Conservation (phyloP, 768 basidiomycete species). For the Suillus cothurnatus region DNA sequence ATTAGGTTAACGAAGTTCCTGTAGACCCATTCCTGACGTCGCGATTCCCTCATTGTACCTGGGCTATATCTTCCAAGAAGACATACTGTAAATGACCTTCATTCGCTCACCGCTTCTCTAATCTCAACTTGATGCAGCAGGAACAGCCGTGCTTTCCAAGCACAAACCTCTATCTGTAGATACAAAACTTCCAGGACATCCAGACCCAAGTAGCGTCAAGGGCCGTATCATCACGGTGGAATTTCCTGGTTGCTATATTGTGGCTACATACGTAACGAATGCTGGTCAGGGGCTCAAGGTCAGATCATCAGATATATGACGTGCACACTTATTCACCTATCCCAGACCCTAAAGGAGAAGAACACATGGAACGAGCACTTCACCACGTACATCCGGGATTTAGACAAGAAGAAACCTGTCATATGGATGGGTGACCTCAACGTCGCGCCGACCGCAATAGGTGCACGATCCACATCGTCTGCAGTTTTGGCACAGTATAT, state of each 20-base stretch:
- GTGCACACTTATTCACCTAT: conserved; percentile 3
- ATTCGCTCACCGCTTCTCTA: neutral
- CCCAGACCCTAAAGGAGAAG: conserved; percentile 73
- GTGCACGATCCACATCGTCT: conserved; percentile 35
- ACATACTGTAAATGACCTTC: conserved; percentile 59
- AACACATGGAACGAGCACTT: conserved; percentile 82
- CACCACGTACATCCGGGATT: conserved; percentile 64
- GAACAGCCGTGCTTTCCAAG: conserved; percentile 82
- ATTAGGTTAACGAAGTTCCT: conserved; percentile 71
- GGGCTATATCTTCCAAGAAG: conserved; percentile 80
- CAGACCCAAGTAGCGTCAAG: conserved; percentile 61
- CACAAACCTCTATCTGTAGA: conserved; percentile 65
- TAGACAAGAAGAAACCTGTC: conserved; percentile 81
- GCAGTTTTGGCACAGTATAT: conserved; percentile 7
- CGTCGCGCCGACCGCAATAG: conserved; percentile 77
- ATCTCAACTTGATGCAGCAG: conserved; percentile 48
- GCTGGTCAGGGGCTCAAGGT: conserved; percentile 81
- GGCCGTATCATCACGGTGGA: conserved; percentile 85
- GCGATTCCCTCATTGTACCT: conserved; percentile 71
- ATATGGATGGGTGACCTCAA: conserved; percentile 91
- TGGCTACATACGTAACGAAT: conserved; percentile 86
- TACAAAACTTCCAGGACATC: conserved; percentile 74
- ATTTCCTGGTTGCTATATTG: conserved; percentile 65
- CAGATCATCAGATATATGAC: neutral
- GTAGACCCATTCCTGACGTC: conserved; percentile 55